These are phyloP conservation scores for Botrytis porri DNA, from an alignment of 2,329 filamentous ascomycete species.

Conservation along the genomic window DNA sequence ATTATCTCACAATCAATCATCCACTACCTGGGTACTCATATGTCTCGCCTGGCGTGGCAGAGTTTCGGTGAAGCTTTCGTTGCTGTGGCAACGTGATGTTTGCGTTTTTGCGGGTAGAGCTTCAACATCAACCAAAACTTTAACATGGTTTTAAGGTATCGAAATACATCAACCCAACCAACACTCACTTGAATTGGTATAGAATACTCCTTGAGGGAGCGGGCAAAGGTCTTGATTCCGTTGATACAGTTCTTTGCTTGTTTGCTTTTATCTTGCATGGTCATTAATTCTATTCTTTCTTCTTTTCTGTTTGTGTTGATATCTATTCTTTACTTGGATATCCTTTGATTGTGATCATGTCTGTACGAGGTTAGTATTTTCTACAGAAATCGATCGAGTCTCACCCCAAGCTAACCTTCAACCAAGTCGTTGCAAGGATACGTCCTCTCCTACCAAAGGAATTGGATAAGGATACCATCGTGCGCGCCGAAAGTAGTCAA, in stretches of 20 bases:
- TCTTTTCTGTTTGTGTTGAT: neutral
- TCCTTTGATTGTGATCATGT: slow-evolving; percentile 25
- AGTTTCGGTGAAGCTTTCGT: neutral
- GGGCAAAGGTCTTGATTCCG: neutral
- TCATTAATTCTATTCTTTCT: slow-evolving; percentile 2
- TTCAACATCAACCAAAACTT: slow-evolving; percentile 10
- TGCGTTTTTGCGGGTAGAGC: slow-evolving; percentile 2
- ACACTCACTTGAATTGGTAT: slow-evolving; percentile 5
- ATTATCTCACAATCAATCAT: neutral
- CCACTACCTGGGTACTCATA: too few species aligned
- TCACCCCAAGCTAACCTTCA: slow-evolving; percentile 50
- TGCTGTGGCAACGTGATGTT: slow-evolving; percentile 12
- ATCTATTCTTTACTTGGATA: slow-evolving; percentile 5
- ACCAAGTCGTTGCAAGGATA: slow-evolving; percentile 82
- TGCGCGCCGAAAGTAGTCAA: slow-evolving; percentile 63
- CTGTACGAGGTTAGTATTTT: slow-evolving; percentile 31
- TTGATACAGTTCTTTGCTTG: slow-evolving; percentile 2
- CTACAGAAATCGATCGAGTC: neutral
- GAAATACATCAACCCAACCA: neutral
- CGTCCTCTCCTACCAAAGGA: slow-evolving; percentile 84
- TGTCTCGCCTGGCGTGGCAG: neutral
- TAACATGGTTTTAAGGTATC: neutral
- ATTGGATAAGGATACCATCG: slow-evolving; percentile 82
- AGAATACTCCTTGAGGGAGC: neutral
- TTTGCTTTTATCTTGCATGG: neutral